phyloP scores from a whole-genome alignment of 805 yeast species.

The Grigorovia humatica region DNA sequence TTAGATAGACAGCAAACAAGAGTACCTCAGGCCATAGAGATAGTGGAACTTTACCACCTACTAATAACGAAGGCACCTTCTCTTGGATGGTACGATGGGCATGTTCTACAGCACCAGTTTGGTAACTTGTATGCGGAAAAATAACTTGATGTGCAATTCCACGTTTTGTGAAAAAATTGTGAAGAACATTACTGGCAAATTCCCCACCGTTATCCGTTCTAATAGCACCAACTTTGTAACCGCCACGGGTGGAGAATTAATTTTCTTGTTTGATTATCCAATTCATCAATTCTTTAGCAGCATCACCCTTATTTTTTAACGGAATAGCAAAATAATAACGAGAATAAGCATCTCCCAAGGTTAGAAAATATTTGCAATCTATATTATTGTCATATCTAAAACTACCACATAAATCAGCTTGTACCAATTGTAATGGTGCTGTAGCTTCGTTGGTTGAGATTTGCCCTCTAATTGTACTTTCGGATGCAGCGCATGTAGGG shows the following conservation, averaged over 20 bases:
- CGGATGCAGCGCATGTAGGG: conserved; percentile 2
- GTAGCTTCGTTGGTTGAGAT: not conserved
- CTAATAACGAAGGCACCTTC: conserved; percentile 1
- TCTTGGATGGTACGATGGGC: conserved; percentile 9
- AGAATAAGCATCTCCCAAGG: conserved; percentile 2
- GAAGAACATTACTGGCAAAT: conserved; percentile 1
- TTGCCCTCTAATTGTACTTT: not conserved
- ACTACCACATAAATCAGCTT: conserved; percentile 1
- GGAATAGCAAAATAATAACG: conserved; percentile 3
- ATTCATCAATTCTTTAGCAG: not conserved
- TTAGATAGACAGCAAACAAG: conserved; percentile 4
- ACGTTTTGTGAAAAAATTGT: not conserved
- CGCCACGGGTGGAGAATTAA: conserved; percentile 1
- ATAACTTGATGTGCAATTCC: conserved; percentile 7
- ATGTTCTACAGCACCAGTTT: conserved; percentile 13
- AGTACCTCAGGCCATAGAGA: conserved; percentile 13
- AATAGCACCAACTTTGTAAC: not conserved
- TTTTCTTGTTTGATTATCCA: conserved; percentile 2
- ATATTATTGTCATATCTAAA: conserved; percentile 1
- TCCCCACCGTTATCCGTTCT: conserved; percentile 5
- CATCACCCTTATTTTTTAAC: conserved; percentile 2
- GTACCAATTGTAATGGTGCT: conserved; percentile 1
- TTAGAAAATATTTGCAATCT: conserved; percentile 1
- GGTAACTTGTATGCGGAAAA: conserved; percentile 4
- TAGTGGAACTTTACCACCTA: conserved; percentile 8